Conservation (phyloP, 2,329 filamentous ascomycete genomes). For the Aspergillus pseudotamarii region DNA sequence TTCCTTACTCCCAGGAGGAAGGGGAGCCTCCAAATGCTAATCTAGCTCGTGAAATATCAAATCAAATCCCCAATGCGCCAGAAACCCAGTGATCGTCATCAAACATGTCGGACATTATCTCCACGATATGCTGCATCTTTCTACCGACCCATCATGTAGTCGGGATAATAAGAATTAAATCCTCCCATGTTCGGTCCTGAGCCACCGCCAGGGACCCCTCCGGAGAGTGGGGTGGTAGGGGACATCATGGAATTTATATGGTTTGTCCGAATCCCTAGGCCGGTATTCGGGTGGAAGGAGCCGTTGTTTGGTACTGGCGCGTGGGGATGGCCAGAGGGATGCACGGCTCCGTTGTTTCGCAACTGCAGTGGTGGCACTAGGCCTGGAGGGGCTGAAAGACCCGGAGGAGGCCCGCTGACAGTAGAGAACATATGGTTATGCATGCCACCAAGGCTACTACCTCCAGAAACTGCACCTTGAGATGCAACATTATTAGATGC, state of each 20-base stretch:
- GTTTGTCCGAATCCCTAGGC: constrained; percentile 42
- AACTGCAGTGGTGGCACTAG: constrained; percentile 51
- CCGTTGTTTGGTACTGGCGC: constrained; percentile 32
- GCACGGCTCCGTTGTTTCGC: constrained; percentile 35
- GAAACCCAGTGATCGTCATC: constrained; percentile 41
- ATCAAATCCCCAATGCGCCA: constrained; percentile 42
- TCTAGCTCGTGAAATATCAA: constrained; percentile 41
- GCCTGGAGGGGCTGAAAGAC: constrained; percentile 74
- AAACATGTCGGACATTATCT: constrained; percentile 48
- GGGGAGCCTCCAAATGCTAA: constrained; percentile 45
- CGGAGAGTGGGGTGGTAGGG: constrained; percentile 32
- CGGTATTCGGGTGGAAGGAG: constrained; percentile 40
- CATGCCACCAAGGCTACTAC: constrained; percentile 58
- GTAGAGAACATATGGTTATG: constrained; percentile 67
- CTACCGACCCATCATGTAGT: constrained; percentile 54
- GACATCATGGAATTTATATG: constrained; percentile 36
- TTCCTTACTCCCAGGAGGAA: constrained; percentile 40
- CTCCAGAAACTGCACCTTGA: constrained; percentile 58
- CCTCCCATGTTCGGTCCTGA: constrained; percentile 35
- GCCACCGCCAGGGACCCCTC: constrained; percentile 30
- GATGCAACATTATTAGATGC: constrained; percentile 54
- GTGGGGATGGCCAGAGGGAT: constrained; percentile 34
- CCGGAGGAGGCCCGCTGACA: constrained; percentile 77
- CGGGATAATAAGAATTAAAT: constrained; percentile 46
- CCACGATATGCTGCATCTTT: constrained; percentile 26